phyloP scores from a whole-genome alignment of 2,329 filamentous ascomycete genomes.

The Phaeosphaeria sp. region DNA sequence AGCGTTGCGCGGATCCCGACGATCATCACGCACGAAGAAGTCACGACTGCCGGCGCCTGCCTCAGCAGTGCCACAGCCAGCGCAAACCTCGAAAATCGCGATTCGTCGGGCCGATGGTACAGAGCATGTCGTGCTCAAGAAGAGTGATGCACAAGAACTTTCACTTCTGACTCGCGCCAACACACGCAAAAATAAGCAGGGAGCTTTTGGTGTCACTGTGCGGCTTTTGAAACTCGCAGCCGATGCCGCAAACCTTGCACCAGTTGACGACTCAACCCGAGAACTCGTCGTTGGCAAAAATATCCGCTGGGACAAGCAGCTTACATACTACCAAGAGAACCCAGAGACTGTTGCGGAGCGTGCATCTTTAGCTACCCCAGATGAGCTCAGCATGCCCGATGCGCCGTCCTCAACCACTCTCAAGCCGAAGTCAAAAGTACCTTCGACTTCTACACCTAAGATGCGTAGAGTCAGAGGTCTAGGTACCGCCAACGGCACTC shows the following conservation, averaged over 20 bases:
- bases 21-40: slow-evolving; percentile 43
- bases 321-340: slow-evolving; percentile 54
- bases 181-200: slow-evolving; percentile 59
- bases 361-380: slow-evolving; percentile 38
- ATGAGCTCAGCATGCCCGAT: slow-evolving; percentile 36
- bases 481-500: slow-evolving; percentile 46
- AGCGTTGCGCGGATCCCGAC: slow-evolving; percentile 29
- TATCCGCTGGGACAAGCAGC: slow-evolving; percentile 56
- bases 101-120: slow-evolving; percentile 52
- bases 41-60: slow-evolving; percentile 43
- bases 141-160: slow-evolving; percentile 57
- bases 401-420: slow-evolving; percentile 15
- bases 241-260: slow-evolving; percentile 30
- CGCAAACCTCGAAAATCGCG: slow-evolving; percentile 50
- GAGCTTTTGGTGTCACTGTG: slow-evolving; percentile 51
- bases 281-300: slow-evolving; percentile 34
- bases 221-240: slow-evolving; percentile 51
- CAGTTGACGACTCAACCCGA: slow-evolving; percentile 16
- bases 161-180: slow-evolving; percentile 54
- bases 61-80: slow-evolving; percentile 18
- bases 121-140: slow-evolving; percentile 54
- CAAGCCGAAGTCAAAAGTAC: slow-evolving; percentile 32
- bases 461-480: slow-evolving; percentile 39
- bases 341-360: slow-evolving; percentile 41
- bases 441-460: slow-evolving; percentile 40